Evolutionary conservation across 768 basidiomycete genomes (phyloP).

Genomic region (Kwoniella sp.): DNA sequence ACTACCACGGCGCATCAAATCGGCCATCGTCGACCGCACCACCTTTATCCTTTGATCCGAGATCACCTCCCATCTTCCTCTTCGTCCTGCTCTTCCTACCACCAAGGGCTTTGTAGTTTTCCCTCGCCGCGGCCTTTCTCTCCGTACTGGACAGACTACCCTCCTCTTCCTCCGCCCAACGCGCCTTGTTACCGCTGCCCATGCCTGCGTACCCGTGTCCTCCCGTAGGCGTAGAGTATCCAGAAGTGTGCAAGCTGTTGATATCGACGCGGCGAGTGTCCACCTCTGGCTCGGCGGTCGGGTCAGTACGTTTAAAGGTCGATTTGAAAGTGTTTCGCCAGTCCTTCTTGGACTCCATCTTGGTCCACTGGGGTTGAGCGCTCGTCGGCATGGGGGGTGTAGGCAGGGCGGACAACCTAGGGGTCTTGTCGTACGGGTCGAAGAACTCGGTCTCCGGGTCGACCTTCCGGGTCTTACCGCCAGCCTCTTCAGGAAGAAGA

Average conservation of each 20-base stretch:
- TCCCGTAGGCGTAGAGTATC: slow-evolving; percentile 27
- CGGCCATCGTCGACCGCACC: slow-evolving; percentile 60
- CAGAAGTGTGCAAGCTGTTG: slow-evolving; percentile 28
- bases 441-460: slow-evolving; percentile 35
- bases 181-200: slow-evolving; percentile 36
- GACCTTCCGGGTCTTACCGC: slow-evolving; percentile 30
- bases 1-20: slow-evolving; percentile 46
- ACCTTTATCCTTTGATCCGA: slow-evolving; percentile 66
- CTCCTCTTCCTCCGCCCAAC: slow-evolving; percentile 28
- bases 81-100: slow-evolving; percentile 76
- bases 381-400: slow-evolving; percentile 38
- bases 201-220: slow-evolving; percentile 33
- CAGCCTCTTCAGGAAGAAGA: slow-evolving; percentile 57
- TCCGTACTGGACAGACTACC: slow-evolving; percentile 57
- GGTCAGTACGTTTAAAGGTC: slow-evolving; percentile 40
- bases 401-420: slow-evolving; percentile 39
- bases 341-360: slow-evolving; percentile 86
- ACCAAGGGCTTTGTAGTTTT: slow-evolving; percentile 83
- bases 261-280: slow-evolving; percentile 38
- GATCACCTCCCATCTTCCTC: slow-evolving; percentile 60
- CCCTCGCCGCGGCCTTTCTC: slow-evolving; percentile 78
- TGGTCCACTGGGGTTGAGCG: slow-evolving; percentile 68
- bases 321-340: slow-evolving; percentile 60
- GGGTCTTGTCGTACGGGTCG: slow-evolving; percentile 48
- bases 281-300: slow-evolving; percentile 30